A percentile compares a stretch with the other conserved stretches of the same genome.
phyloP scores from a whole-genome alignment of 2,329 filamentous ascomycete species.

The Ilyonectria sp. region DNA sequence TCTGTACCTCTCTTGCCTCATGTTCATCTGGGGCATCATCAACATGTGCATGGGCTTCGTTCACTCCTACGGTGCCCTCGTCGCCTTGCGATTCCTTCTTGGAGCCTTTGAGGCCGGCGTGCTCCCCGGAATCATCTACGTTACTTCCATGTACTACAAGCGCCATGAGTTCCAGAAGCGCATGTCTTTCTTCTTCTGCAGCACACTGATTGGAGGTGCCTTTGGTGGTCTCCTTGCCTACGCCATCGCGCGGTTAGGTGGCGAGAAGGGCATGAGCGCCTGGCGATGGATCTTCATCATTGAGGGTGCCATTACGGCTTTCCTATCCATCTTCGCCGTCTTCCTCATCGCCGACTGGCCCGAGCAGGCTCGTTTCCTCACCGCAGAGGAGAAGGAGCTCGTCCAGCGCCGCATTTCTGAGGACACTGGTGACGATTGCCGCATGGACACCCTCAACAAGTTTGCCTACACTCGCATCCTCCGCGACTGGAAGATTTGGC shows the following conservation, averaged over 20 bases:
- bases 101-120: conserved; percentile 59
- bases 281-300: conserved; percentile 63
- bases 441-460: conserved; percentile 68
- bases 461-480: conserved; percentile 63
- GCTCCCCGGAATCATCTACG: conserved; percentile 57
- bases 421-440: conserved; percentile 58
- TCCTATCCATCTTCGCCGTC: conserved; percentile 40
- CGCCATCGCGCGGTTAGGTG: conserved; percentile 62
- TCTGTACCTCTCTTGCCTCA: conserved; percentile 54
- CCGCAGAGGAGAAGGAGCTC: conserved; percentile 58
- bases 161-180: conserved; percentile 64
- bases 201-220: conserved; percentile 58
- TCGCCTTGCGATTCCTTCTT: conserved; percentile 56
- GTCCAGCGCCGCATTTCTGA: conserved; percentile 59
- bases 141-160: conserved; percentile 65
- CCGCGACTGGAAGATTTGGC: conserved; percentile 62
- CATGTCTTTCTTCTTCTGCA: conserved; percentile 60
- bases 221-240: conserved; percentile 65
- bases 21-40: conserved; percentile 58
- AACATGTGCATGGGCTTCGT: conserved; percentile 58
- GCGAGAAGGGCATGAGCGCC: conserved; percentile 57
- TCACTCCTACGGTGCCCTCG: conserved; percentile 51
- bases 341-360: conserved; percentile 48
- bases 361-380: conserved; percentile 59
- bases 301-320: conserved; percentile 48